phyloP scores from a whole-genome alignment of 1,139 yeast genomes.

The Magnusiomyces magnusii region DNA sequence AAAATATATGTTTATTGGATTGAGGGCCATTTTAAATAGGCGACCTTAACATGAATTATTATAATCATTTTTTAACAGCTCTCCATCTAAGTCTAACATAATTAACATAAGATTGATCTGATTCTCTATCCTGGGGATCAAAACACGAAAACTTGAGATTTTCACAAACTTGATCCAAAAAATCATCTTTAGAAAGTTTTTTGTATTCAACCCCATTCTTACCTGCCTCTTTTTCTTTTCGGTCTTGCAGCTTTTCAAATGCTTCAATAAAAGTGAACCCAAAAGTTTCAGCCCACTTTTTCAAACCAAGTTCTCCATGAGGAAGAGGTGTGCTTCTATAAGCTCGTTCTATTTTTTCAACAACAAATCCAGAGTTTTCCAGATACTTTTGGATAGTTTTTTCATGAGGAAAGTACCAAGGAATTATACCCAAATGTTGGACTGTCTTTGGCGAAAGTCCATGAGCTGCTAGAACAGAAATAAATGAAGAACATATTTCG shows the following conservation, averaged over 20 bases:
- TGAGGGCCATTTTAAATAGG: too few relatives aligned
- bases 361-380: conserved; percentile 20
- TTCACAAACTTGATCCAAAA: conserved; percentile 12
- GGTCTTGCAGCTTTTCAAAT: conserved; percentile 7
- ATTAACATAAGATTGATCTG: conserved; percentile 11
- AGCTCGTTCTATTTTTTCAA: conserved; percentile 20
- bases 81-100: conserved; percentile 14
- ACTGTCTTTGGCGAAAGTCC: conserved; percentile 16
- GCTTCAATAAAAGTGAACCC: conserved; percentile 21
- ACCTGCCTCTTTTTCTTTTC: background rate
- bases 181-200: background rate
- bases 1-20: too few relatives aligned
- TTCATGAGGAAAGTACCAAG: conserved; percentile 23
- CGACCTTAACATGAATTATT: too few relatives aligned
- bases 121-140: conserved; percentile 6
- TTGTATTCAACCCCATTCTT: background rate
- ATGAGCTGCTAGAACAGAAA: conserved; percentile 14
- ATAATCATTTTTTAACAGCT: conserved; percentile 10
- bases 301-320: conserved; percentile 19
- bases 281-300: conserved; percentile 22
- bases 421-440: conserved; percentile 9
- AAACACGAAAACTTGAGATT: conserved; percentile 6
- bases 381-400: conserved; percentile 16
- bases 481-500: conserved; percentile 22
- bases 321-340: conserved; percentile 21